A percentile compares a stretch with the other conserved stretches of the same genome.
These are phyloP conservation scores for Diaporthe vexans DNA, from an alignment of 2,329 filamentous ascomycete species.

Conservation along the genomic window DNA sequence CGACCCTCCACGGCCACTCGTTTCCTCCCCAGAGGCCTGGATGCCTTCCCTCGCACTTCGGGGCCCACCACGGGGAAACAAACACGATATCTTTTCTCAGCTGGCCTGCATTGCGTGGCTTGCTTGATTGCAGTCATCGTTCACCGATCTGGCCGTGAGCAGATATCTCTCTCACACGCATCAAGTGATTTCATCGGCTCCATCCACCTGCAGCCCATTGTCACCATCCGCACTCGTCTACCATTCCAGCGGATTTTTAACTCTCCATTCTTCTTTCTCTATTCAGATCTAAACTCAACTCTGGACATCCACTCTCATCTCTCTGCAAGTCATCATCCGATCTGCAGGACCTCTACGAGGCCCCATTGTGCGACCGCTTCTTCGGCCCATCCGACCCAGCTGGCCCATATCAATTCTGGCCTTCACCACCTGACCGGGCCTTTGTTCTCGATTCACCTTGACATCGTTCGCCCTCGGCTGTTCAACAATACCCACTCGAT, in stretches of 20 bases:
- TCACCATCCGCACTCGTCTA: slow-evolving; percentile 18
- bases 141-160: not conserved
- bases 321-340: slow-evolving; percentile 34
- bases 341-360: slow-evolving; percentile 19
- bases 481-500: slow-evolving; percentile 15
- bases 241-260: slow-evolving; percentile 10
- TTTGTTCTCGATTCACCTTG: slow-evolving; percentile 6
- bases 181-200: slow-evolving; percentile 25
- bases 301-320: slow-evolving; percentile 16
- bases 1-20: slow-evolving; percentile 32
- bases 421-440: slow-evolving; percentile 13
- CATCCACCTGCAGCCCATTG: slow-evolving; percentile 22
- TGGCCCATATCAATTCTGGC: slow-evolving; percentile 8
- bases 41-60: slow-evolving; percentile 23
- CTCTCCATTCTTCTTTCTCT: slow-evolving; percentile 26
- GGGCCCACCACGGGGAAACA: slow-evolving; percentile 25
- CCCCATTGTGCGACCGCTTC: slow-evolving; percentile 21
- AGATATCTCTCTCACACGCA: not conserved
- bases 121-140: not conserved
- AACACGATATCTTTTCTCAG: slow-evolving; percentile 6
- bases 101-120: not conserved
- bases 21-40: slow-evolving; percentile 25
- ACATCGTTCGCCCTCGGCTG: not conserved
- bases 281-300: not conserved
- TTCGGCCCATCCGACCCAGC: slow-evolving; percentile 29